Percentiles rank a stretch among this genome's conserved stretches.
Evolutionary conservation across 2,329 filamentous ascomycete species (phyloP).

Genomic region (Cryphonectria radicalis): DNA sequence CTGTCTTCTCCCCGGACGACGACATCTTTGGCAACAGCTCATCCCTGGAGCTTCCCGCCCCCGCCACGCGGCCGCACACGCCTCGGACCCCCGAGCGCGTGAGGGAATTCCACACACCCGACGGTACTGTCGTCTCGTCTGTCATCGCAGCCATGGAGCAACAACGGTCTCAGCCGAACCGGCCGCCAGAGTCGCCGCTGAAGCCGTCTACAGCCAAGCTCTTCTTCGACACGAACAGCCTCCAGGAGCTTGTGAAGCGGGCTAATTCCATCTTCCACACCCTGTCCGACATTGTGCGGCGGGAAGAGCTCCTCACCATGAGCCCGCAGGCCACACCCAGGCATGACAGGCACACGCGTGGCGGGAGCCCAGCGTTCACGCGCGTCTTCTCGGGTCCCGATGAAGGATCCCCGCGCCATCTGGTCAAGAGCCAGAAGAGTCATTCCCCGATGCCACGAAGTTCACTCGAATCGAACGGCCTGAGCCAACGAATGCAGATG

Average conservation of each 20-base stretch:
- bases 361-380: constrained; percentile 70
- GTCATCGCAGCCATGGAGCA: constrained; percentile 68
- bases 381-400: constrained; percentile 67
- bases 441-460: constrained; percentile 54
- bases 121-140: constrained; percentile 58
- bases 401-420: constrained; percentile 56
- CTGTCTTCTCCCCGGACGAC: constrained; percentile 68
- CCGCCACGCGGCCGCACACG: constrained; percentile 40
- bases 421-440: constrained; percentile 57
- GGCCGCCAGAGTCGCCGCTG: constrained; percentile 39
- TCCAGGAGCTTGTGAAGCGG: constrained; percentile 68
- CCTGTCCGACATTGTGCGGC: constrained; percentile 63
- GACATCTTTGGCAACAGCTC: constrained; percentile 65
- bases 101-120: constrained; percentile 36
- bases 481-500: constrained; percentile 63
- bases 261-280: constrained; percentile 63
- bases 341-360: constrained; percentile 49
- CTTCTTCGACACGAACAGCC: constrained; percentile 70
- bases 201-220: constrained; percentile 55
- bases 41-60: constrained; percentile 48
- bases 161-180: constrained; percentile 51
- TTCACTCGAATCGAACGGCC: constrained; percentile 55
- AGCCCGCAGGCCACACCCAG: constrained; percentile 58
- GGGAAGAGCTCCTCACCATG: constrained; percentile 60
- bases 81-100: constrained; percentile 47